Conservation (phyloP, 768 basidiomycete genomes). For the Filobasidium floriforme region DNA sequence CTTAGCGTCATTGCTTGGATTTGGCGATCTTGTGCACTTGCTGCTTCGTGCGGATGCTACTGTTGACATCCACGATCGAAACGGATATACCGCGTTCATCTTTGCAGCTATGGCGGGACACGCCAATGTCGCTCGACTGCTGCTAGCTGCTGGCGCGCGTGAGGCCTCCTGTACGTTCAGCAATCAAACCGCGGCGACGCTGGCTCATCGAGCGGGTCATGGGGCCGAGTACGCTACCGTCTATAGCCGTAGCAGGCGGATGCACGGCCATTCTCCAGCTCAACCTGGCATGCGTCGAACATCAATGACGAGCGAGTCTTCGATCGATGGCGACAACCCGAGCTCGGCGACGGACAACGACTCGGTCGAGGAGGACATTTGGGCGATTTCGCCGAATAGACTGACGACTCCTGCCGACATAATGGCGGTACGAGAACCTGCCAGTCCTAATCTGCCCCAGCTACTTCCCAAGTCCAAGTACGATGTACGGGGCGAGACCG, state of each 20-base stretch:
- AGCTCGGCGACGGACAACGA: slow-evolving; percentile 33
- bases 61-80: slow-evolving; percentile 74
- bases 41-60: slow-evolving; percentile 67
- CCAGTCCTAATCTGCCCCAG: slow-evolving; percentile 11
- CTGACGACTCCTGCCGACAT: slow-evolving; percentile 18
- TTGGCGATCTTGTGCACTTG: slow-evolving; percentile 61
- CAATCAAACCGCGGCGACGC: slow-evolving; percentile 45
- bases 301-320: slow-evolving; percentile 19
- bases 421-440: slow-evolving; percentile 14
- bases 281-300: not conserved
- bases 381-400: slow-evolving; percentile 18
- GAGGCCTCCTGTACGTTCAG: slow-evolving; percentile 41
- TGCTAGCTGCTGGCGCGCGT: slow-evolving; percentile 76
- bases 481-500: slow-evolving; percentile 10
- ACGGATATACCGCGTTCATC: slow-evolving; percentile 83
- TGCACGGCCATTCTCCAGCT: not conserved
- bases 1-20: slow-evolving; percentile 71
- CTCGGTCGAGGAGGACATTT: not conserved
- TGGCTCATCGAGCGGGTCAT: slow-evolving; percentile 45
- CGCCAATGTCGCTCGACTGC: slow-evolving; percentile 56
- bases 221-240: slow-evolving; percentile 3
- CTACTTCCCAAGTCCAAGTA: not conserved
- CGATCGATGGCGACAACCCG: slow-evolving; percentile 40
- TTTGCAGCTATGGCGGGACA: slow-evolving; percentile 67
- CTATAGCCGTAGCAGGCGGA: not conserved